Base-by-base conservation (phyloP, 495 filamentous ascomycete genomes). In the Daldinia decipiens region DNA sequence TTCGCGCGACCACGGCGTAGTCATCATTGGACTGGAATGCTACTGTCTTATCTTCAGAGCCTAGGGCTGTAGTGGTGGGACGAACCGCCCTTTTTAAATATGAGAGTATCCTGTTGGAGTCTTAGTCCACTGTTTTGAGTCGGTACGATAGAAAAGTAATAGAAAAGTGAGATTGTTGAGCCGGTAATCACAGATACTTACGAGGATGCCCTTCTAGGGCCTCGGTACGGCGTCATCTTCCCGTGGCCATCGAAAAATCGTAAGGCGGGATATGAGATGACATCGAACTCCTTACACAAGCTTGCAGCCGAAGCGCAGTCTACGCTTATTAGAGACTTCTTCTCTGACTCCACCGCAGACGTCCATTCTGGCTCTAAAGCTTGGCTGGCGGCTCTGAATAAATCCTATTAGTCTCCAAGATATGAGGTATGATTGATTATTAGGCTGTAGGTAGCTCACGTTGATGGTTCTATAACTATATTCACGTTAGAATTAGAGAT, bases 191-290 rank as follows among this genome's bases (percentile, higher is more conserved):
- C 26, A 39, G 15, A 13, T 11, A 76, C 80, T 76, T 59, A 82
- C 81, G 76, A 36, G n/a, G 73, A 52, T 2, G 79, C 73, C 47
- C 70, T 79, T 50, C 82, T 77, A 9, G 80, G 77, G 7, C 83
- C 83, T 51, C 81, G 78, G 60, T 85, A 85, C 45, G 80, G 59
- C 13, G 61, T 72, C 29, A 67, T 71, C 11, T 68, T 65, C 0
- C 78, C 74, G 15, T 77, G 62, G 40, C 74, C 73, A 36, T 75
- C 68, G 62, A 82, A 84, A n/a, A 84, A 76, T 9, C 83, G 79
- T 27, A 87, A 76, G 9, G 85, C 75, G 6, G 85, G 85, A 67
- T 82, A 85, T 12, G 82, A 83, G 4, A 77, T 74, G 24, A 87
- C 70, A 15, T 71, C 71, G 56, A 78, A 74, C 56, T 80, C 73